Conservation (phyloP, 2,329 filamentous ascomycete genomes). For the Cordyceps javanica region DNA sequence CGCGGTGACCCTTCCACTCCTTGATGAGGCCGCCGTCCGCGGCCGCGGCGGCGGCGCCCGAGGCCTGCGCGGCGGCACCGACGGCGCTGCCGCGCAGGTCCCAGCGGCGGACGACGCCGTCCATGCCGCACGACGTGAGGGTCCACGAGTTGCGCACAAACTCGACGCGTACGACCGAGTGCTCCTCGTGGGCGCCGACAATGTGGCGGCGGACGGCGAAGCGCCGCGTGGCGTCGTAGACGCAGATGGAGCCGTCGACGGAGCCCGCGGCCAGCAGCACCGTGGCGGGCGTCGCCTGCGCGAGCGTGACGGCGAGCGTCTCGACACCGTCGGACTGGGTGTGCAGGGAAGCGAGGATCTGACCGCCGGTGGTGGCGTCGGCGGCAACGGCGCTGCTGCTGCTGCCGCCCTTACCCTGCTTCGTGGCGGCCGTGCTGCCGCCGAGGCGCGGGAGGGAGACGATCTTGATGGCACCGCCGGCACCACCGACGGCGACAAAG, state of each 20-base stretch:
- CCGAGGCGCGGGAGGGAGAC: slow-evolving; percentile 69
- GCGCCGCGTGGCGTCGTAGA: slow-evolving; percentile 80
- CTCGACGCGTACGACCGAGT: slow-evolving; percentile 86
- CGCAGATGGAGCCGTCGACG: slow-evolving; percentile 70
- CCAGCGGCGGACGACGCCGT: slow-evolving; percentile 87
- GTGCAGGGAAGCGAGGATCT: slow-evolving; percentile 76
- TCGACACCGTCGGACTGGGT: slow-evolving; percentile 74
- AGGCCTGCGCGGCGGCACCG: slow-evolving; percentile 22
- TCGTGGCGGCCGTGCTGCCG: slow-evolving; percentile 17
- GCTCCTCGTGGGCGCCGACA: slow-evolving; percentile 76
- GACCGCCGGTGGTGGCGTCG: slow-evolving; percentile 38
- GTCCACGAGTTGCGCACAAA: slow-evolving; percentile 67
- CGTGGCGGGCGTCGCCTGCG: slow-evolving; percentile 37
- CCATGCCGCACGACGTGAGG: slow-evolving; percentile 84
- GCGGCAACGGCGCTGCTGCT: slow-evolving; percentile 16
- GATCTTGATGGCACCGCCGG: slow-evolving; percentile 77
- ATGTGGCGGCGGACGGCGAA: slow-evolving; percentile 85
- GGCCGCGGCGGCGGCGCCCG: slow-evolving; percentile 20
- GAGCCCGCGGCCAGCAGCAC: slow-evolving; percentile 58
- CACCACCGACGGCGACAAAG: slow-evolving; percentile 81
- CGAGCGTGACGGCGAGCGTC: slow-evolving; percentile 55
- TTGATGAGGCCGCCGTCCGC: slow-evolving; percentile 62
- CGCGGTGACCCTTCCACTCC: slow-evolving; percentile 87
- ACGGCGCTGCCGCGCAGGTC: slow-evolving; percentile 54
- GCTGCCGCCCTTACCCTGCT: slow-evolving; percentile 21